Percentiles rank a stretch among this genome's conserved stretches.
Evolutionary conservation across 2,329 filamentous ascomycete genomes (phyloP).

Genomic region (Pseudogymnoascus pannorum): DNA sequence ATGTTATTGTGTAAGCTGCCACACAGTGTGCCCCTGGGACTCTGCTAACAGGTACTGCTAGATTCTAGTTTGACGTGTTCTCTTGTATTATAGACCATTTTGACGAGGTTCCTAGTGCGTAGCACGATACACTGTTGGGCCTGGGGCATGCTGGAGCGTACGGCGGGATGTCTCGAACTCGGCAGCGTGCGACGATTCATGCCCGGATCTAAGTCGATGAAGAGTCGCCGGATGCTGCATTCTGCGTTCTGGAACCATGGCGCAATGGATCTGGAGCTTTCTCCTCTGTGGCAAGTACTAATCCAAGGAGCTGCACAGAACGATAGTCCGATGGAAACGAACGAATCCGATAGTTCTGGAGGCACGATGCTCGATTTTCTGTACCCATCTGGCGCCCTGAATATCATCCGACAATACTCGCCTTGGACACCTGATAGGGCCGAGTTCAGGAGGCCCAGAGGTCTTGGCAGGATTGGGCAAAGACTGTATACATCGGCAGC

Average conservation of each 20-base stretch:
- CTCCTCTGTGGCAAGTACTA: slow-evolving; percentile 25
- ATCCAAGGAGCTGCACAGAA: slow-evolving; percentile 16
- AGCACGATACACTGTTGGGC: slow-evolving; percentile 11
- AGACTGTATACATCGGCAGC: slow-evolving; percentile 30
- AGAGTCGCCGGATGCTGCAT: slow-evolving; percentile 42
- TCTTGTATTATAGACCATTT: slow-evolving; percentile 10
- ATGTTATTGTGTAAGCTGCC: slow-evolving; percentile 19
- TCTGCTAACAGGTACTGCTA: background rate
- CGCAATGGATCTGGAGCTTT: slow-evolving; percentile 31
- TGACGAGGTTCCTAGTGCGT: background rate
- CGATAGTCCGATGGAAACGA: slow-evolving; percentile 15
- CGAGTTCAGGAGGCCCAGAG: slow-evolving; percentile 18
- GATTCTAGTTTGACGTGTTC: slow-evolving; percentile 4
- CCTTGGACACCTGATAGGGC: slow-evolving; percentile 22
- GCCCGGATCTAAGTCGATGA: slow-evolving; percentile 26
- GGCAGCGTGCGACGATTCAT: slow-evolving; percentile 46
- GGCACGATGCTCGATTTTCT: slow-evolving; percentile 33
- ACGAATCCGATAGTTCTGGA: slow-evolving; percentile 11
- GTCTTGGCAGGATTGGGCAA: slow-evolving; percentile 21
- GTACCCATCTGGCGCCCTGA: slow-evolving; percentile 33
- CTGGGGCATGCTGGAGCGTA: slow-evolving; percentile 51
- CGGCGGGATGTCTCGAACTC: slow-evolving; percentile 48
- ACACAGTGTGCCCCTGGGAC: background rate
- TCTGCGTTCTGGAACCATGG: slow-evolving; percentile 50
- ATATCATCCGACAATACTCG: slow-evolving; percentile 29